These are phyloP conservation scores for Phytophthora gonapodyides DNA, from an alignment of 352 stramenopile species.

Conservation along the genomic window DNA sequence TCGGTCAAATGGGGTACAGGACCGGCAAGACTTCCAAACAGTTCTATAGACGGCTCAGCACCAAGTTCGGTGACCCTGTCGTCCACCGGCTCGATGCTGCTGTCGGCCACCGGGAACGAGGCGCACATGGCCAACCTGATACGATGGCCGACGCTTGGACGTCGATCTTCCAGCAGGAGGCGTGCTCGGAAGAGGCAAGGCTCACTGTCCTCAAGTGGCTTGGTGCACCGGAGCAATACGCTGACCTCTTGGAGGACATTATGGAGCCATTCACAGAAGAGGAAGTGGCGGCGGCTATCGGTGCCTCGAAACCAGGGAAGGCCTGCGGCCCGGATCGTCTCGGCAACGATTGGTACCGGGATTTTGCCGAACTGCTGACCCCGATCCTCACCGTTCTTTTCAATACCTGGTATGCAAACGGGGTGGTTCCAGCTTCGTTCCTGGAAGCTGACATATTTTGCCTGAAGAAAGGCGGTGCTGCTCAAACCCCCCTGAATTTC, in stretches of 20 bases:
- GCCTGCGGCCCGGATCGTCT: constrained; percentile 8
- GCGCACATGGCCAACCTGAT: neutral
- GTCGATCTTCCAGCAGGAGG: neutral
- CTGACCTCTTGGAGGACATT: neutral
- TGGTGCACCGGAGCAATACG: neutral
- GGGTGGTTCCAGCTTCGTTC: neutral
- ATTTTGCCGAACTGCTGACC: neutral
- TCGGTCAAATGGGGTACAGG: too few species aligned
- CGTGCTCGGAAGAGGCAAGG: too few species aligned
- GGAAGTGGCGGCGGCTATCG: neutral
- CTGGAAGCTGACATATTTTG: constrained; percentile 5
- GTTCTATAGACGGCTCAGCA: neutral
- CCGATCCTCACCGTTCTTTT: neutral
- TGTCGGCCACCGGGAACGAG: neutral
- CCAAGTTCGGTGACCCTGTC: constrained; percentile 2
- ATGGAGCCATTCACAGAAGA: neutral
- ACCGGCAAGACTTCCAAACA: neutral
- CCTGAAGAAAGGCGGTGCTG: constrained; percentile 8
- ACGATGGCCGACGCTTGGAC: neutral
- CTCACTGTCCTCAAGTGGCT: too few species aligned
- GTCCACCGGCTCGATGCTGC: neutral
- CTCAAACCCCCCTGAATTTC: too few species aligned
- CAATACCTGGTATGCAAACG: constrained; percentile 2
- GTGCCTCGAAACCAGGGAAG: neutral
- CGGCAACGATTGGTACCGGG: constrained; percentile 10